phyloP scores from a whole-genome alignment of 768 basidiomycete species.

The Mycena rebaudengoi region DNA sequence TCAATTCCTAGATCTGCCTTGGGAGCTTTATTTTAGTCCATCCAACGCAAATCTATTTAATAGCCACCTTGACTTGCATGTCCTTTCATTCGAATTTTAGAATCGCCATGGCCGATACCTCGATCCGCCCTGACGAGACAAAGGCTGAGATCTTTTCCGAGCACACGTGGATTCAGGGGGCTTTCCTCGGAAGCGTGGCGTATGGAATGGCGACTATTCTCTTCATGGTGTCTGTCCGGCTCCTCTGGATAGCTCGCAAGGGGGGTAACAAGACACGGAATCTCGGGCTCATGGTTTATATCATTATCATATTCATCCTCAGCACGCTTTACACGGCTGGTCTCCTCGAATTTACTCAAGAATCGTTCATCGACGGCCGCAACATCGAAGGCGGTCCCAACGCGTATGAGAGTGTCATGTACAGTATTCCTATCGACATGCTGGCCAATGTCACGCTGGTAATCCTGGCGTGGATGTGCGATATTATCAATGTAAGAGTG shows the following conservation, averaged over 20 bases:
- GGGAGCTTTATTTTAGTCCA: too few species aligned
- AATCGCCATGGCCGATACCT: too few species aligned
- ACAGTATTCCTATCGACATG: slow-evolving; percentile 24
- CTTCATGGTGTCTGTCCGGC: slow-evolving; percentile 1
- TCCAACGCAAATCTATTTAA: too few species aligned
- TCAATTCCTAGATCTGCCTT: too few species aligned
- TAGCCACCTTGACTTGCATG: too few species aligned
- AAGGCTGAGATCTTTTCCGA: slow-evolving; percentile 15
- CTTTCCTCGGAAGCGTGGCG: slow-evolving; percentile 10
- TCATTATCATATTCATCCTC: slow-evolving; percentile 15
- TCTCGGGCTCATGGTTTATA: slow-evolving; percentile 3
- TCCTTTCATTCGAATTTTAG: too few species aligned
- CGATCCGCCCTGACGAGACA: background rate
- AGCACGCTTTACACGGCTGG: slow-evolving; percentile 28
- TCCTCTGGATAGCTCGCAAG: slow-evolving; percentile 1
- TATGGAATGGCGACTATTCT: slow-evolving; percentile 23
- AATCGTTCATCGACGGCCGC: slow-evolving; percentile 41
- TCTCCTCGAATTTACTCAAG: slow-evolving; percentile 29
- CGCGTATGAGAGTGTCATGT: slow-evolving; percentile 31
- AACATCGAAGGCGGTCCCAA: slow-evolving; percentile 42
- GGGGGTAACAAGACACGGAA: background rate
- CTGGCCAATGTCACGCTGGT: slow-evolving; percentile 27
- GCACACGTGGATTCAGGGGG: slow-evolving; percentile 28
- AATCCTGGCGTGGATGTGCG: slow-evolving; percentile 29
- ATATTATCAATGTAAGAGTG: slow-evolving; percentile 27